Conservation (phyloP, 352 stramenopile species). For the Globisporangium ultimum region DNA sequence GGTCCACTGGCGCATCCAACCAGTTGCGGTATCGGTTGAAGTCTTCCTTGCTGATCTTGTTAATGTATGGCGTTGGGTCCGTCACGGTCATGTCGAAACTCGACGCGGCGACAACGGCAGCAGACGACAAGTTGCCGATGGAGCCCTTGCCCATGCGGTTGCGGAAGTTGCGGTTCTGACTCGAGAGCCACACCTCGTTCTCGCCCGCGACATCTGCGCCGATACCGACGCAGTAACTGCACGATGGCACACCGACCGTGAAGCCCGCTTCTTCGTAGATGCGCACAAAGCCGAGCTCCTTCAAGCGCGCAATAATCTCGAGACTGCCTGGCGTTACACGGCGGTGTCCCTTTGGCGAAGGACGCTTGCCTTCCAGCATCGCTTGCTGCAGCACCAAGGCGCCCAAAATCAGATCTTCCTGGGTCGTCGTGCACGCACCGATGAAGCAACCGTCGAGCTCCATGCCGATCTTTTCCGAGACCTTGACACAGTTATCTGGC, state of each 20-base stretch:
- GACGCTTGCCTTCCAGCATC: constrained; percentile 62
- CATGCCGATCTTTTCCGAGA: constrained; percentile 72
- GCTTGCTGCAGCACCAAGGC: constrained; percentile 72
- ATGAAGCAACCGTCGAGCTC: constrained; percentile 82
- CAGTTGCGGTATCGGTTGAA: constrained; percentile 82
- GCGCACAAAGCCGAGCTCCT: constrained; percentile 59
- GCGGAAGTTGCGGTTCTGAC: constrained; percentile 84
- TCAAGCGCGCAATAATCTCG: constrained; percentile 65
- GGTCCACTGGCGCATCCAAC: constrained; percentile 34
- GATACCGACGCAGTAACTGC: constrained; percentile 83
- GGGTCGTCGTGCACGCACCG: constrained; percentile 74
- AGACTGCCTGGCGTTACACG: constrained; percentile 75
- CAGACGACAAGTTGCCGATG: constrained; percentile 72
- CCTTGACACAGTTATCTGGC: constrained; percentile 74
- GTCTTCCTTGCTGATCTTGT: constrained; percentile 62
- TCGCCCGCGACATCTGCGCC: constrained; percentile 71
- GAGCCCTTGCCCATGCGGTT: constrained; percentile 84
- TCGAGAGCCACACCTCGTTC: constrained; percentile 75
- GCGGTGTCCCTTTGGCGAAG: constrained; percentile 41
- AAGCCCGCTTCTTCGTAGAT: constrained; percentile 81
- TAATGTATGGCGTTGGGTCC: constrained; percentile 61
- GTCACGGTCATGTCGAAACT: constrained; percentile 78
- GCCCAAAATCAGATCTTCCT: constrained; percentile 78
- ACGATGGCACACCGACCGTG: constrained; percentile 68
- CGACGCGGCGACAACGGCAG: constrained; percentile 64